Evolutionary conservation across 1,139 yeast species (phyloP), one percentile per base, ranked within the genome.

Genomic region (Candida pseudoviswanathii): DNA sequence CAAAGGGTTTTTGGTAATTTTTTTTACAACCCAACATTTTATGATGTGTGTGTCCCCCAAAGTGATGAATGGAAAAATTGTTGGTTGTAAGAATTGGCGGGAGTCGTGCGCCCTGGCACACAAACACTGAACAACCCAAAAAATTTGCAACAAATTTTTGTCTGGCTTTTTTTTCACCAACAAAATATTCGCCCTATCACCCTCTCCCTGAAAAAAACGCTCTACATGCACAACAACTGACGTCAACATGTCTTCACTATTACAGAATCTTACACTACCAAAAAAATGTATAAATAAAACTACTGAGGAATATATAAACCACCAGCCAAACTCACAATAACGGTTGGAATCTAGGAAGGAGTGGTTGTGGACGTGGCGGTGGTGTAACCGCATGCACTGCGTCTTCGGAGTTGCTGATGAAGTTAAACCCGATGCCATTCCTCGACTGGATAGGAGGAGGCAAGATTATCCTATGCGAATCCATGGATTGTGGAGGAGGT

Each of bases 321-420:
- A 31, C 27, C 21, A 16, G n/a, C 9, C 46, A 25, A 9, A 36
- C 3, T 45, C 54, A 71, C 41, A 72, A 58, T 32, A 73, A 61
- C 2, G 77, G 77, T 48, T 73, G 77, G 60, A 73, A 73, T 48
- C 60, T 62, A 16, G 77, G 77, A 9, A 70, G 55, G 4, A 67
- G 55, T 7, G 71, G 68, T 8, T 60, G 66, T 2, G 70, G 66
- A 8, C 65, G 65, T 3, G 63, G 60, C 0, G 65, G 62, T 16
- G 59, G 57, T 9, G 63, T 29, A 51, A n/a, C 63, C 66, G 25
- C 63, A 65, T 34, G 43, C 38, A 21, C 48, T 46, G 33, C 63
- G 51, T 43, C 45, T 8, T 43, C 61, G 52, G 50, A 45, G 44
- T 51, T 51, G 41, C 54, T 51, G 16, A 53, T 43, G 25, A 53